Percentiles rank a stretch among this genome's conserved stretches.
Conservation (phyloP, 2,329 filamentous ascomycete species). For the Cordyceps farinosa region DNA sequence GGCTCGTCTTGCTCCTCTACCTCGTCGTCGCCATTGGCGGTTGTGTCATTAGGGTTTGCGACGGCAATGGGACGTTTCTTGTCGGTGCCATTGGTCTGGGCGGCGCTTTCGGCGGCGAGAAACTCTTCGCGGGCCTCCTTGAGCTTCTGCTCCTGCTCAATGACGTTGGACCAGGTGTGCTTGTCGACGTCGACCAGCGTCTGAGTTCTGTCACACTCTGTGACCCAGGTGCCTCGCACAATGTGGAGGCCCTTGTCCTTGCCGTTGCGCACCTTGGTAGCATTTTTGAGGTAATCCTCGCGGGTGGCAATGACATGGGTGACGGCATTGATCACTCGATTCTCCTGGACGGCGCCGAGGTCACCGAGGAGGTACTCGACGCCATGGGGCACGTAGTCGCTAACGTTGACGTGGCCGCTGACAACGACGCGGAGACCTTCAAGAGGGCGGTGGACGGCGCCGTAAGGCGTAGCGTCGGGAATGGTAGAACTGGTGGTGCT, state of each 20-base stretch:
- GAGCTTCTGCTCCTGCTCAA: conserved; percentile 24
- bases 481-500: not conserved
- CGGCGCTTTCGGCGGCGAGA: conserved; percentile 23
- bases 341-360: conserved; percentile 10
- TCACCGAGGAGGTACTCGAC: conserved; percentile 9
- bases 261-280: conserved; percentile 50
- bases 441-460: conserved; percentile 34
- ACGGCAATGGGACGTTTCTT: conserved; percentile 29
- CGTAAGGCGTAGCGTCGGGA: conserved; percentile 10
- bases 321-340: conserved; percentile 43
- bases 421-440: conserved; percentile 51
- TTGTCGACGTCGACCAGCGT: conserved; percentile 25
- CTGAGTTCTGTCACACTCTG: conserved; percentile 44
- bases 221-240: conserved; percentile 59
- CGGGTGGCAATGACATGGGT: conserved; percentile 57
- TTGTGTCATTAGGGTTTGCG: conserved; percentile 24
- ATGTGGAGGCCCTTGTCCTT: conserved; percentile 48
- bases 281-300: conserved; percentile 47
- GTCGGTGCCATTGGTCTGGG: conserved; percentile 19
- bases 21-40: conserved; percentile 38
- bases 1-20: conserved; percentile 34
- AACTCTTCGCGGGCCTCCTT: conserved; percentile 24
- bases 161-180: conserved; percentile 27
- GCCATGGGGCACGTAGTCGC: conserved; percentile 41
- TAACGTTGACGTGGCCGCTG: conserved; percentile 56